phyloP scores from a whole-genome alignment of 495 filamentous ascomycete genomes.

The Hyaloscypha bicolor region DNA sequence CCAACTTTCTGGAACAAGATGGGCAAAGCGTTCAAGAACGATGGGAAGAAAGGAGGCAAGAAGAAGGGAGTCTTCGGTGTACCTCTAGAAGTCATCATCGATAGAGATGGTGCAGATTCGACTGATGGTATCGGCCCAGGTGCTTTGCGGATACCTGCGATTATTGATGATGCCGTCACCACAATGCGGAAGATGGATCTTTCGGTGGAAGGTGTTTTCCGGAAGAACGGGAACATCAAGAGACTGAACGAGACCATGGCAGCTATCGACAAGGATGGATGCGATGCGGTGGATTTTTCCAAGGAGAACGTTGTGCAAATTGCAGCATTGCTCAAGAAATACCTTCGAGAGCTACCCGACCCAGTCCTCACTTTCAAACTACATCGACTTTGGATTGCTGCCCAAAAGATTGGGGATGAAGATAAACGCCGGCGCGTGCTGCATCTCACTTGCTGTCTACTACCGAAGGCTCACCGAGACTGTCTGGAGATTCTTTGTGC shows the following conservation, averaged over 20 bases:
- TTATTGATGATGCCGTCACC: conserved; percentile 89
- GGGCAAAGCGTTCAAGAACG: conserved; percentile 90
- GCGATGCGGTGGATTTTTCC: conserved; percentile 77
- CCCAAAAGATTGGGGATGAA: conserved; percentile 84
- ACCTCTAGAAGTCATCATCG: conserved; percentile 79
- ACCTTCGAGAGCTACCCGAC: conserved; percentile 92
- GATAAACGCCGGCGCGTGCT: conserved; percentile 82
- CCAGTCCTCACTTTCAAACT: conserved; percentile 95
- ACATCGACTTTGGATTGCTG: conserved; percentile 85
- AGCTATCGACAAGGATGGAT: conserved; percentile 77
- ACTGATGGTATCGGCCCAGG: conserved; percentile 95
- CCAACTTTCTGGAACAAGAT: conserved; percentile 97
- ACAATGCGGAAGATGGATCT: conserved; percentile 99
- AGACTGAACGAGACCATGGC: conserved; percentile 83
- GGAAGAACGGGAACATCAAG: conserved; percentile 98
- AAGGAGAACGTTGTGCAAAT: conserved; percentile 90
- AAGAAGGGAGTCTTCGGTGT: conserved; percentile 96
- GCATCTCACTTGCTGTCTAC: conserved; percentile 88
- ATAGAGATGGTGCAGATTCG: conserved; percentile 92
- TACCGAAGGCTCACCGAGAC: conserved; percentile 92
- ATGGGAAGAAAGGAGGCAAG: conserved; percentile 74
- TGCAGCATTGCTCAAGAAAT: conserved; percentile 93
- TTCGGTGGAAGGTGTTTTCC: conserved; percentile 97
- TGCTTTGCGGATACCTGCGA: conserved; percentile 79
- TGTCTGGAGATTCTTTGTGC: conserved; percentile 92